Evolutionary conservation across 2,329 filamentous ascomycete species (phyloP).

Genomic region (Trematosphaeria pertusa): DNA sequence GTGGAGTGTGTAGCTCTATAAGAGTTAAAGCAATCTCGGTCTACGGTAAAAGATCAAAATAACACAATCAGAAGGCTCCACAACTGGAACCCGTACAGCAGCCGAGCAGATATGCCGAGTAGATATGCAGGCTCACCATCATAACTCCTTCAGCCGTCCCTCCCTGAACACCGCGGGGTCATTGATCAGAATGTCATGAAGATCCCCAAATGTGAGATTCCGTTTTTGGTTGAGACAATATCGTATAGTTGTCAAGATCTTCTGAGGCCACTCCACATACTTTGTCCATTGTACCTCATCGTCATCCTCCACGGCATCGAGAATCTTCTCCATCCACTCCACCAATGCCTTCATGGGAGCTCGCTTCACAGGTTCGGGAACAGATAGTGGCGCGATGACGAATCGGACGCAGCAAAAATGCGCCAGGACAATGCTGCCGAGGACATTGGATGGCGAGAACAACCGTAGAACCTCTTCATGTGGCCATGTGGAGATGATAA

Average conservation of each 20-base stretch:
- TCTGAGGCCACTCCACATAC: conserved; percentile 45
- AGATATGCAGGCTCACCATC: too few species aligned
- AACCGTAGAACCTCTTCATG: conserved; percentile 23
- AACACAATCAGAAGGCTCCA: too few species aligned
- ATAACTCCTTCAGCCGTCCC: conserved; percentile 12
- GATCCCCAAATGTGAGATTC: conserved; percentile 14
- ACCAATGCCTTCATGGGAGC: conserved; percentile 28
- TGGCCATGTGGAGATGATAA: conserved; percentile 28
- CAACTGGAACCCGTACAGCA: too few species aligned
- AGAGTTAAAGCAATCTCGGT: too few species aligned
- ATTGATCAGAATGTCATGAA: conserved; percentile 15
- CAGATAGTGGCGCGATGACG: conserved; percentile 20
- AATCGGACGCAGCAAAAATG: conserved; percentile 25
- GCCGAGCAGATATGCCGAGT: too few species aligned
- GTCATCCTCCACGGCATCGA: conserved; percentile 35
- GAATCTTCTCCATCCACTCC: conserved; percentile 50
- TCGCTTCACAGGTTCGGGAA: conserved; percentile 14
- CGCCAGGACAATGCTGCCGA: conserved; percentile 24
- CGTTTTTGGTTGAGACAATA: conserved; percentile 13
- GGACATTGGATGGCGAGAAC: conserved; percentile 18
- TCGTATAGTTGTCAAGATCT: conserved; percentile 20
- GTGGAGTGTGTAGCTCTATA: too few species aligned
- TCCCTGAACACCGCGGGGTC: conserved; percentile 53
- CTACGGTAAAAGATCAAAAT: too few species aligned
- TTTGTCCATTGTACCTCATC: conserved; percentile 34